Evolutionary conservation across 1,284 basidiomycete genomes (phyloP), one percentile per base, ranked within the genome.

Genomic region (Fistulinella staudtii): DNA sequence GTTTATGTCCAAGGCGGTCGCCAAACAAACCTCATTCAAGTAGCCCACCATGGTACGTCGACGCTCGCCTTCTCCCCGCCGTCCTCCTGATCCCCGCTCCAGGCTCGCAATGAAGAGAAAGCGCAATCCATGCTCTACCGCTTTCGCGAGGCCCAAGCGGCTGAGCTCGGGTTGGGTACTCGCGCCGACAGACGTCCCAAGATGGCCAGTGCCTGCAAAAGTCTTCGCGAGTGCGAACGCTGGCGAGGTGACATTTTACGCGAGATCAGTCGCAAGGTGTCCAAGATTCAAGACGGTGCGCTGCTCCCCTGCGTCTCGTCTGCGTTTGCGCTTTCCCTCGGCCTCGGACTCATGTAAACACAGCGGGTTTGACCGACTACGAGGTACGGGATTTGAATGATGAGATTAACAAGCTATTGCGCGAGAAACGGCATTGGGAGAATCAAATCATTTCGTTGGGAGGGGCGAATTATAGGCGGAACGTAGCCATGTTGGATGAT

Each of bases 61-160:
- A n/a, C n/a, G n/a, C n/a, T 13, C 4, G 8, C 10, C 11, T 10
- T 17, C n/a, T n/a, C n/a, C n/a, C n/a, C n/a, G n/a, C n/a, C n/a
- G n/a, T n/a, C n/a, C n/a, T n/a, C n/a, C n/a, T n/a, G n/a, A n/a
- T n/a, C n/a, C n/a, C n/a, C n/a, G n/a, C n/a, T n/a, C 1, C 59
- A 91, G 93, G 92, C 93, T 56, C 88, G 93, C 69, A 96, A 96
- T 85, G 88, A 93, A 67, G 93, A 96, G 69, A 97, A 96, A 67
- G 90, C 93, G 1, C 93, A 95, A 69, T 96, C 93, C 38, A 98
- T 97, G 93, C 81, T 99, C 41, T 97, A 96, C 69, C 93, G 95
- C 53, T 99, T 99, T 70, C 88, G 95, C 47, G 93, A 98, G 69
- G 90, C 91, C 41, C 95, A 99, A 68, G 93, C 92, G 0, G 85